Base-by-base conservation (phyloP, 306 rosid species). In the Prinsepia uniflora region DNA sequence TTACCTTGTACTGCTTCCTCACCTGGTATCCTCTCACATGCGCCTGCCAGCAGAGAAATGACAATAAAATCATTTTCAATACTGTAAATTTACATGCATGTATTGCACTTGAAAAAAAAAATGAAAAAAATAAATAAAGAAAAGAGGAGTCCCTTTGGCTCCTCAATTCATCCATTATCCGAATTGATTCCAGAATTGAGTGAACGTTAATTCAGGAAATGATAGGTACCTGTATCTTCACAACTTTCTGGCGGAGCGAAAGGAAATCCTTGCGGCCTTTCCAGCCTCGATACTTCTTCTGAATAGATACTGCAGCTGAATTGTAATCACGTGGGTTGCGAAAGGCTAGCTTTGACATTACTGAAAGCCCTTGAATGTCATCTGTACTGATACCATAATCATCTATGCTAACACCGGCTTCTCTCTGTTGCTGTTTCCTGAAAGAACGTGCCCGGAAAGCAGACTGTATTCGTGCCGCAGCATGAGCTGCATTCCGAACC, bases 401-500 rank as follows among this genome's bases (percentile, higher is more conserved):
- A 63, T 84, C 83, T 20, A 84, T 36, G 75, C 80, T 36, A 49
- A 68, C 43, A 57, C n/a, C 70, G 63, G 77, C 74, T 73, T 85
- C 95, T 72, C 65, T 86, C 17, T 76, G 85, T 56, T 13, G 80
- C 60, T 80, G 84, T 72, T 63, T 89, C 69, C 87, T 82, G 71
- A 95, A 94, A 64, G 97, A 95, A 84, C 71, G 92, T 1, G 85
- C 97, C 65, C 96, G 94, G 79, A 95, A 95, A 78, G 97, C 97
- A 72, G 91, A 81, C 70, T 91, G 99, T 79, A 95, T 91, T 59
- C 87, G 90, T 14, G 96, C 96, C 49, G 97, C 99, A 74, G 99
- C 99, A 80, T 74, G 92, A 70, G 96, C 79, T 48, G 96, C 86
- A 83, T 95, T 91, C 76, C 96, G 84, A 56, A 89, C 96, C 62